Base-by-base conservation (phyloP, 2,329 filamentous ascomycete genomes). In the Clathrospora elynae region DNA sequence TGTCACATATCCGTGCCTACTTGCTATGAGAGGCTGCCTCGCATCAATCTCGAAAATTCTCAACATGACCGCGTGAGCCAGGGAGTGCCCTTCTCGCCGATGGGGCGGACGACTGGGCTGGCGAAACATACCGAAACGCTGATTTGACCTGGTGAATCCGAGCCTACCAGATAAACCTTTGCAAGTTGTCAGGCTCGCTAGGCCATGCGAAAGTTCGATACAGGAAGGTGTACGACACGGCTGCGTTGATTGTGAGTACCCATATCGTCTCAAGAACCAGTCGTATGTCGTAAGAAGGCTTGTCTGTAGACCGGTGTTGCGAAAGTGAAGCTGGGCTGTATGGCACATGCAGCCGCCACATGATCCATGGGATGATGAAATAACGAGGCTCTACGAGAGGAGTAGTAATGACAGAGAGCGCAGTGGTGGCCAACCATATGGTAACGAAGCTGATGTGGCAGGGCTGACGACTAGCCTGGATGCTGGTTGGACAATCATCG, bases 351-450 rank as follows among this genome's bases (percentile, higher is more conserved):
- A 97, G 72, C 1, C 93, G 81, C 89, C 91, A 97, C 60, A 96
- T 84, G 6, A 96, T 81, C 90, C 90, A 99, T 0, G 92, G 91
- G 9, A 96, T 78, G 64, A 99, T 95, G 69, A 96, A 96, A 71
- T 99, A 99, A 10, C 93, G 82, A 10, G 93, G 93, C 68, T 99
- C 93, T 7, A 99, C 92, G 1, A 99, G 79, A 0, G 93, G 91
- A 0, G 93, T 91, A 1, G 90, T 93, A 40, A 96, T 74, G 9
- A 99, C 80, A 0, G 88, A 92, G 3, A 96, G 76, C 0, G 85
- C 64, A 0, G 90, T 90, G 0, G 91, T 80, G 4, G 84, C 72
- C 6, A 96, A 67, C 77, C 80, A 85, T 19, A 85, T 70, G 14
- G 84, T 62, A 9, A 82, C 70, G 55, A 84, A 85, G 57, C 68